A percentile compares a stretch with the other conserved stretches of the same genome.
Conservation (phyloP, 2,329 filamentous ascomycete genomes). For the Ciborinia camelliae region DNA sequence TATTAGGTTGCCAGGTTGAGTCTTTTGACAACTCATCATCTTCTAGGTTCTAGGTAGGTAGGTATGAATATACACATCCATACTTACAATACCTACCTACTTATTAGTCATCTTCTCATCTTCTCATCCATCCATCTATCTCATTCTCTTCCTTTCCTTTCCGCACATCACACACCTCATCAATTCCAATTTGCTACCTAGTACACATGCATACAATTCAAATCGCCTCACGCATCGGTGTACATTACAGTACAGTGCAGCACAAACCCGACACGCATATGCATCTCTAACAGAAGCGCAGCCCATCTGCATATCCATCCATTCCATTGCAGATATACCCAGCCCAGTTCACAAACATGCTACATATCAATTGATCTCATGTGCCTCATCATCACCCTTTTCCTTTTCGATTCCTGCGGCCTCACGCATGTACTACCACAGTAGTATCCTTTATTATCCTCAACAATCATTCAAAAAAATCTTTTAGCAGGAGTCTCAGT, state of each 20-base stretch:
- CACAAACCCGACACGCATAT: slow-evolving; percentile 10
- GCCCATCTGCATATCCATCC: slow-evolving; percentile 4
- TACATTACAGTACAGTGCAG: neutral
- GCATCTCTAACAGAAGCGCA: slow-evolving; percentile 10
- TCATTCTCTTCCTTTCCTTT: neutral
- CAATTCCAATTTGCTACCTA: neutral
- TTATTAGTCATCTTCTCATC: too few species aligned
- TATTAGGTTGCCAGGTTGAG: neutral
- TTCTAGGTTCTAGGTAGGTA: neutral
- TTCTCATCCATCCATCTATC: too few species aligned
- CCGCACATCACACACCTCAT: neutral
- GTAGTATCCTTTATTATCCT: too few species aligned
- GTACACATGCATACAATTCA: too few species aligned
- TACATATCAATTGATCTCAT: neutral
- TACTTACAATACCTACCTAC: too few species aligned
- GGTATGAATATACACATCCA: too few species aligned
- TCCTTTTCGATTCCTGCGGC: neutral
- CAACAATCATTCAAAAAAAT: neutral
- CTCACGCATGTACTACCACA: neutral
- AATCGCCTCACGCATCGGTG: slow-evolving; percentile 3
- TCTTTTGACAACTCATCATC: slow-evolving; percentile 6
- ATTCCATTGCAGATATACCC: neutral
- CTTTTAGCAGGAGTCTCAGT: neutral
- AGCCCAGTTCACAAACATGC: neutral
- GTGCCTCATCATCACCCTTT: neutral